phyloP scores from a whole-genome alignment of 305 asterid genomes.

The Euphrasia arctica region DNA sequence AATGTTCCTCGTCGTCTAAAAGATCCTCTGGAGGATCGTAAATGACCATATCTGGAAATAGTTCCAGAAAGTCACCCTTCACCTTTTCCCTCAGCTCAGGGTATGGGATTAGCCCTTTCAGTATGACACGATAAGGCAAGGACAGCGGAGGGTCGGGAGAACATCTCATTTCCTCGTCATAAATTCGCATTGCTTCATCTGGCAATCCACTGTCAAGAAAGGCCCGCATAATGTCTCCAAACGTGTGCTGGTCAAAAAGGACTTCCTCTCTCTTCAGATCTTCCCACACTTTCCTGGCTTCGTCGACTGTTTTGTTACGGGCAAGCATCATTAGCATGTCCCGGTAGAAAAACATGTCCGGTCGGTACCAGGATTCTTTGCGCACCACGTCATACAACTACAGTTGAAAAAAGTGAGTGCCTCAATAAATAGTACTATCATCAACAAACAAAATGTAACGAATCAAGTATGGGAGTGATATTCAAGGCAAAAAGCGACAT shows the following conservation, averaged over 20 bases:
- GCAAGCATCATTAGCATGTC: conserved; percentile 97
- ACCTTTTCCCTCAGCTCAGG: conserved; percentile 85
- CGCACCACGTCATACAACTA: conserved; percentile 80
- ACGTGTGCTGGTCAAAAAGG: conserved; percentile 90
- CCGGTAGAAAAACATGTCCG: conserved; percentile 89
- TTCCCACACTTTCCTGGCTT: conserved; percentile 64
- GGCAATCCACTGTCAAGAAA: conserved; percentile 65
- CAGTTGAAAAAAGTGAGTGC: conserved; percentile 15
- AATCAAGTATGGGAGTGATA: too few species aligned
- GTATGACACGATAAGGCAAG: conserved; percentile 76
- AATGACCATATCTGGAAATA: conserved; percentile 75
- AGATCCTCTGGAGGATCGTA: conserved; percentile 88
- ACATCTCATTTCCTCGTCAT: conserved; percentile 74
- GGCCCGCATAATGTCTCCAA: conserved; percentile 85
- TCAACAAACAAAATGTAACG: background rate
- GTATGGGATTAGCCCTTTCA: conserved; percentile 73
- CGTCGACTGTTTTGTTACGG: conserved; percentile 68
- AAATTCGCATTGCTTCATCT: conserved; percentile 72
- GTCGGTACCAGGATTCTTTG: conserved; percentile 85
- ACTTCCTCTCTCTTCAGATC: conserved; percentile 73
- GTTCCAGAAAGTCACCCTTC: conserved; percentile 80
- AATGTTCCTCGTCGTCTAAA: conserved; percentile 40
- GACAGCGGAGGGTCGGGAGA: conserved; percentile 77
- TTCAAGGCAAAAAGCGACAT: background rate
- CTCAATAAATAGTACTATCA: background rate